Evolutionary conservation across 305 asterid genomes (phyloP), one percentile per base, ranked within the genome.

Genomic region (Rubia balearica): DNA sequence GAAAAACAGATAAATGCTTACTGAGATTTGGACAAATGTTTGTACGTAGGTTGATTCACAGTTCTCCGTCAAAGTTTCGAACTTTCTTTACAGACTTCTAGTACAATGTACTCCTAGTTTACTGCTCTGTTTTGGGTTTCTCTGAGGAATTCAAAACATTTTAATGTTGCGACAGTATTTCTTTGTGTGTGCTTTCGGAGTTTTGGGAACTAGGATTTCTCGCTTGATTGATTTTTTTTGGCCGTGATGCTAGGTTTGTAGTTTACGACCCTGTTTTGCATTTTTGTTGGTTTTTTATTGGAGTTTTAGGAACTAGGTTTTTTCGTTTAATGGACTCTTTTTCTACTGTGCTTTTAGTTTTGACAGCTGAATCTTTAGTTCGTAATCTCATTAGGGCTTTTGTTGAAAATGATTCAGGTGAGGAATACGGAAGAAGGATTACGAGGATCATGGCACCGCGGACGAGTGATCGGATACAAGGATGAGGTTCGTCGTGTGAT

Each of bases 371-470:
- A 33, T 33, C n/a, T 17, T 48, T 12, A 16, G 14, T 48, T 14
- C 4, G 53, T 48, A 48, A 16, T 51, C 59, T 51, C 0, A 51
- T 55, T 69, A 67, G 65, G 41, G 33, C 30, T 63, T 71, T 61
- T n/a, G 13, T 16, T 22, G 22, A 38, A 69, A 46, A 67, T 76
- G 78, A 13, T 80, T 70, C 84, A 92, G 99, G 99, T 90, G 73
- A 88, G 91, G 89, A 90, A 92, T 70, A 7, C 75, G 43, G 96
- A 91, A 60, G 92, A 88, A n/a, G 98, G 97, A 45, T 87, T 84
- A 73, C 77, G 79, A 53, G 99, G 99, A 68, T 92, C 98, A 27
- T 95, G 99, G 99, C 98, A 90, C 78, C 4, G 59, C n/a, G 98
- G 80, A 33, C 76, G 73, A 3, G 86, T 95, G 36, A 67, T 82